Evolutionary conservation across 1,284 basidiomycete genomes (phyloP).

Genomic region (Rhodotorula glutinis): DNA sequence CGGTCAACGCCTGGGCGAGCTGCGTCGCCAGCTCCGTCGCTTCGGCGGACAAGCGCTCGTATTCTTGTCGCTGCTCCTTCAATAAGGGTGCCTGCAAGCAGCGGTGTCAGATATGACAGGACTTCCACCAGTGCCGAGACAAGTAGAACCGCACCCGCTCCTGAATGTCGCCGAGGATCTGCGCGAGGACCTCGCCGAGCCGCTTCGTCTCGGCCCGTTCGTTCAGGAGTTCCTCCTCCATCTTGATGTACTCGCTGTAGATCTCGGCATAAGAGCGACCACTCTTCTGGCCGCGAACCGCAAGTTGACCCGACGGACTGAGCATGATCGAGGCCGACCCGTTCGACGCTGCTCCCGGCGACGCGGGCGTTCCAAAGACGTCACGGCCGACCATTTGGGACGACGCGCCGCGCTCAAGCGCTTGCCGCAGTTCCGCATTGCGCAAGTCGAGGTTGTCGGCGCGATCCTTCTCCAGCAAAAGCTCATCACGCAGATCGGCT

Average conservation of each 20-base stretch:
- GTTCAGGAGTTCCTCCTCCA: conserved; percentile 74
- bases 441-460: conserved; percentile 50
- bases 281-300: conserved; percentile 45
- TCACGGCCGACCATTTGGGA: neutral
- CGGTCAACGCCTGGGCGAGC: conserved; percentile 66
- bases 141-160: conserved; percentile 67
- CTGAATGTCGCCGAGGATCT: conserved; percentile 77
- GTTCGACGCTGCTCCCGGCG: conserved; percentile 1
- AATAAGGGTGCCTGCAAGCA: conserved; percentile 73
- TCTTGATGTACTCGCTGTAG: conserved; percentile 77
- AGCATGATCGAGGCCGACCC: conserved; percentile 27
- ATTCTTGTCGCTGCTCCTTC: conserved; percentile 78
- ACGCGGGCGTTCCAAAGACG: neutral
- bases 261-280: conserved; percentile 87
- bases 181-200: conserved; percentile 68
- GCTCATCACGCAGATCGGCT: conserved; percentile 59
- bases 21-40: conserved; percentile 74
- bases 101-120: too few relatives aligned
- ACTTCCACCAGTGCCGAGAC: too few relatives aligned
- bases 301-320: conserved; percentile 27
- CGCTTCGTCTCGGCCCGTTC: conserved; percentile 75
- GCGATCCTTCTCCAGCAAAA: conserved; percentile 55
- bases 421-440: conserved; percentile 49
- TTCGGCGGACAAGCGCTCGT: conserved; percentile 72
- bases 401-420: conserved; percentile 45